Percentiles rank a stretch among this genome's conserved stretches.
These are phyloP conservation scores for Raddia guianensis DNA, from an alignment of 176 grass and related monocot species.

Conservation along the genomic window DNA sequence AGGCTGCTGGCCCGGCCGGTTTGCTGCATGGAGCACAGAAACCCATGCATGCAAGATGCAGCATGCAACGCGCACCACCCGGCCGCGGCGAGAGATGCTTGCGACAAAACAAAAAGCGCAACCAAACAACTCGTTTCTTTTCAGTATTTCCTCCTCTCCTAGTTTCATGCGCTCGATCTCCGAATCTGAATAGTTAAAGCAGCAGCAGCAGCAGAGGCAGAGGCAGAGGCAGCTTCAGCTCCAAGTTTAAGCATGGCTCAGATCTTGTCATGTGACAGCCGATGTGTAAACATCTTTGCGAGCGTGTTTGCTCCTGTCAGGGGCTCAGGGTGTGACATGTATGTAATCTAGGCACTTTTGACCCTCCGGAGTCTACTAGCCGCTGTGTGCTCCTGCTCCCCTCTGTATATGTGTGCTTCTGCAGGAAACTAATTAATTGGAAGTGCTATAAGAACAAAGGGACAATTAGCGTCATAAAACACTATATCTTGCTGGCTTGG, in stretches of 20 bases:
- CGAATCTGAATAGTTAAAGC: slow-evolving; percentile 45
- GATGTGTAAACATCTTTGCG: slow-evolving; percentile 38
- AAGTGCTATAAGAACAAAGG: too few relatives aligned
- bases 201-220: slow-evolving; percentile 11
- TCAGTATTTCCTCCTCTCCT: neutral
- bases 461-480: too few relatives aligned
- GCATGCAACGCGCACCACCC: too few relatives aligned
- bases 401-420: neutral
- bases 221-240: slow-evolving; percentile 50
- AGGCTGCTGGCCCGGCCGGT: slow-evolving; percentile 4
- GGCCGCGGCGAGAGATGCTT: slow-evolving; percentile 5
- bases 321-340: slow-evolving; percentile 30
- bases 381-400: neutral
- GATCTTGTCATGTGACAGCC: slow-evolving; percentile 45
- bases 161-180: slow-evolving; percentile 35
- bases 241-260: slow-evolving; percentile 49
- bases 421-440: neutral
- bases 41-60: slow-evolving; percentile 34
- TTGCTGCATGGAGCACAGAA: slow-evolving; percentile 28
- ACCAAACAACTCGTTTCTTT: slow-evolving; percentile 27
- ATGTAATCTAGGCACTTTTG: slow-evolving; percentile 50
- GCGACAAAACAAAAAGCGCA: slow-evolving; percentile 58
- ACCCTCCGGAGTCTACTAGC: slow-evolving; percentile 9
- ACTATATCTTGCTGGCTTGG: too few relatives aligned
- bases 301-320: slow-evolving; percentile 56